phyloP scores from a whole-genome alignment of 75 land plant species.

The Cunninghamia lanceolata region DNA sequence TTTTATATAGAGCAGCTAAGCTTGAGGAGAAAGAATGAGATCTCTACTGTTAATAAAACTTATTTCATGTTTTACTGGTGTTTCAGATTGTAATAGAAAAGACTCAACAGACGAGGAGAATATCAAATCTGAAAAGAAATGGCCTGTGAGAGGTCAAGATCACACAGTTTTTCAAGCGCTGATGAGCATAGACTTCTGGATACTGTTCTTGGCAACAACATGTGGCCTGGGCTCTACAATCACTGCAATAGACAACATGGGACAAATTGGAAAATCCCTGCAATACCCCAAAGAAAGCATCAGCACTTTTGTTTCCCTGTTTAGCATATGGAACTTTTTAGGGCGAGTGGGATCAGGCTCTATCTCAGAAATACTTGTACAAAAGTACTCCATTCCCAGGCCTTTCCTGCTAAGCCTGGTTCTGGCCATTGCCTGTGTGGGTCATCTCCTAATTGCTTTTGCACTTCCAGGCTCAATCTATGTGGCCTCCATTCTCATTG shows the following conservation, averaged over 20 bases:
- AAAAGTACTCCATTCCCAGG: constrained; percentile 14
- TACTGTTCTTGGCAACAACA: constrained; percentile 20
- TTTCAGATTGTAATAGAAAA: neutral
- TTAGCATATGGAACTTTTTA: constrained; percentile 46
- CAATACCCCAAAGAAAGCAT: constrained; percentile 17
- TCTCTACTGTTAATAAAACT: too few relatives aligned
- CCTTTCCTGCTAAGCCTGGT: constrained; percentile 23
- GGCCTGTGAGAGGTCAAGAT: constrained; percentile 28
- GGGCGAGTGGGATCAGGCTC: constrained; percentile 35
- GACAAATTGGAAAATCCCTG: constrained; percentile 34
- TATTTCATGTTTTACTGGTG: neutral
- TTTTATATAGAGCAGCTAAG: too few relatives aligned
- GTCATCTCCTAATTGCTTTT: constrained; percentile 23
- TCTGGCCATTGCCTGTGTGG: constrained; percentile 16
- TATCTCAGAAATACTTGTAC: constrained; percentile 29
- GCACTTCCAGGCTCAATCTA: constrained; percentile 28
- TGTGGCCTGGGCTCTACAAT: constrained; percentile 43
- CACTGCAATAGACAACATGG: constrained; percentile 41
- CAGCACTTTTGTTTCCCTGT: constrained; percentile 29
- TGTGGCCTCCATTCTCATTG: constrained; percentile 28
- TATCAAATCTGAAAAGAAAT: neutral
- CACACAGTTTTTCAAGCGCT: constrained; percentile 28
- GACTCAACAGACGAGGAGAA: neutral
- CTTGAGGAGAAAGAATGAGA: too few relatives aligned
- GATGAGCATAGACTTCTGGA: constrained; percentile 32